A percentile compares a stretch with the other conserved stretches of the same genome.
These are phyloP conservation scores for Exobasidium cylindrosporum DNA, from an alignment of 1,284 basidiomycete species.

Conservation along the genomic window DNA sequence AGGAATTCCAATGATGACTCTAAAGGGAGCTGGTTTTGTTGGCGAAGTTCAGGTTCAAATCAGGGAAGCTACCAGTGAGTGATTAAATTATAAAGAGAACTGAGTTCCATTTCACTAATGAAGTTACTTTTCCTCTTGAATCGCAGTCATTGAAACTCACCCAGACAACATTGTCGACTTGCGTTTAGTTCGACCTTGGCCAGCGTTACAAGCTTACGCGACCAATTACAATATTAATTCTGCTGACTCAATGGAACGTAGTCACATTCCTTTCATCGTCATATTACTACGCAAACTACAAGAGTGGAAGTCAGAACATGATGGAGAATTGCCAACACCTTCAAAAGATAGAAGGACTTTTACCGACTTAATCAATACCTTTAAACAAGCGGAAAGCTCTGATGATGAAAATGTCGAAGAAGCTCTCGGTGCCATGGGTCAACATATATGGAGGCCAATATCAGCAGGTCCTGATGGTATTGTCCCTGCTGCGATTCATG, in stretches of 20 bases:
- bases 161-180: conserved; percentile 68
- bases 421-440: conserved; percentile 41
- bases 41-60: conserved; percentile 41
- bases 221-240: conserved; percentile 31
- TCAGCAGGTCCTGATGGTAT: conserved; percentile 5
- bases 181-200: conserved; percentile 84
- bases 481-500: conserved; percentile 33
- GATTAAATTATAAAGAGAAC: neutral
- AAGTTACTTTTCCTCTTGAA: neutral
- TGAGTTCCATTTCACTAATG: neutral
- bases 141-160: conserved; percentile 83
- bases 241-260: conserved; percentile 35
- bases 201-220: conserved; percentile 56
- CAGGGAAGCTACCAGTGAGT: conserved; percentile 42
- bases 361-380: conserved; percentile 63
- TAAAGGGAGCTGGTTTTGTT: conserved; percentile 40
- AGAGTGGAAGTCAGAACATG: conserved; percentile 76
- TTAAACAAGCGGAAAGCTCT: conserved; percentile 64
- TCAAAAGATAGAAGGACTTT: conserved; percentile 74
- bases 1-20: conserved; percentile 37
- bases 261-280: conserved; percentile 48
- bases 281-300: conserved; percentile 68
- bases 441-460: conserved; percentile 49
- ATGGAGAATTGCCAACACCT: conserved; percentile 63
- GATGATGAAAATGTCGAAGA: conserved; percentile 94